Conservation (phyloP, 176 grass and related monocot genomes). For the Phyllostachys edulis region DNA sequence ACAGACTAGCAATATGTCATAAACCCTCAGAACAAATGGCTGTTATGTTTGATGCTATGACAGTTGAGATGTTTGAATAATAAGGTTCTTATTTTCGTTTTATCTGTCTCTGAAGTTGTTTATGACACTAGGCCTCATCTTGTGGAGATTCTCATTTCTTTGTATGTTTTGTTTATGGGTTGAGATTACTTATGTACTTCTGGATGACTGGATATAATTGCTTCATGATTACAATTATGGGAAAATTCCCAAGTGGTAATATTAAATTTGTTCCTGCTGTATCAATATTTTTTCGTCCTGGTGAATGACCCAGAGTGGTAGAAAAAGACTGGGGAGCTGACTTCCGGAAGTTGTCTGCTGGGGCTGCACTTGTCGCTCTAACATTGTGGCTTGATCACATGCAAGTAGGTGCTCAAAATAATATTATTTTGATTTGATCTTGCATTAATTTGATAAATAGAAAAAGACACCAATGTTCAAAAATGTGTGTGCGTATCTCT, state of each 20-base stretch:
- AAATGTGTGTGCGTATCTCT: too few species aligned
- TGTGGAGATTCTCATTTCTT: not conserved
- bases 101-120: not conserved
- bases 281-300: not conserved
- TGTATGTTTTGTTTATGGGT: not conserved
- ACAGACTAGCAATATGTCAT: too few species aligned
- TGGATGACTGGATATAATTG: not conserved
- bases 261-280: not conserved
- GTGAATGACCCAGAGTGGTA: conserved; percentile 45
- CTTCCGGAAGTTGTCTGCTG: conserved; percentile 81
- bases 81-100: not conserved
- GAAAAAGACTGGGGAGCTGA: conserved; percentile 92
- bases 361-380: conserved; percentile 78
- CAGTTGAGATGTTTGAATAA: too few species aligned
- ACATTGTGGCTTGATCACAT: conserved; percentile 96
- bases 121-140: conserved; percentile 11
- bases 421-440: not conserved
- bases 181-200: not conserved
- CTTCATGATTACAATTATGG: not conserved
- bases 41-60: too few species aligned
- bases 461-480: not conserved
- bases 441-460: conserved; percentile 6
- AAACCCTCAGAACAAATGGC: too few species aligned
- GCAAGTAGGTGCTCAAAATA: conserved; percentile 64
- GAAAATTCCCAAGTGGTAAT: conserved; percentile 2